phyloP scores from a whole-genome alignment of 2,329 filamentous ascomycete species.

The Curvularia hawaiiensis region DNA sequence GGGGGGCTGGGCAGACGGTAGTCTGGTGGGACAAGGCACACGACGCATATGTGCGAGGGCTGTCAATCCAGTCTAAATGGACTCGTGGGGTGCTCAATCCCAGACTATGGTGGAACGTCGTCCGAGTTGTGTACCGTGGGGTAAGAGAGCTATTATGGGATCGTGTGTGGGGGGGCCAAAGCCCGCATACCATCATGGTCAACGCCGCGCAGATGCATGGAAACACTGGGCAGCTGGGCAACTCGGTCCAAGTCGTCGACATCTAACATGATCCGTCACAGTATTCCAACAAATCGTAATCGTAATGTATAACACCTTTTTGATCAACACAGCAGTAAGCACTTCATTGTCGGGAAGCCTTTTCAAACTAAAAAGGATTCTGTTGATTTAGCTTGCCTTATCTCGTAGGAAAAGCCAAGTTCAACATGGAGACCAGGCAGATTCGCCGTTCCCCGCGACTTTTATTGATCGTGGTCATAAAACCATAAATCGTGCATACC shows the following conservation, averaged over 20 bases:
- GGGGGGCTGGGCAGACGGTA: slow-evolving; percentile 70
- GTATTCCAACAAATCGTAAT: slow-evolving; percentile 27
- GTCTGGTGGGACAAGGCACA: slow-evolving; percentile 79
- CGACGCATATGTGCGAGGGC: slow-evolving; percentile 70
- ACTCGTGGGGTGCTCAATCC: slow-evolving; percentile 46
- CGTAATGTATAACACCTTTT: slow-evolving; percentile 31
- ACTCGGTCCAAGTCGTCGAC: slow-evolving; percentile 51
- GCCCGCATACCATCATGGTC: slow-evolving; percentile 59
- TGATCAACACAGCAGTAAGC: slow-evolving; percentile 36
- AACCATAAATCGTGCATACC: slow-evolving; percentile 42
- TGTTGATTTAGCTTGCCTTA: slow-evolving; percentile 46
- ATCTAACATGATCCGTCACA: slow-evolving; percentile 41
- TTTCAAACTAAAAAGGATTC: slow-evolving; percentile 46
- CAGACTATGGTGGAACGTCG: slow-evolving; percentile 57
- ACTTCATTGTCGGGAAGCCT: slow-evolving; percentile 41
- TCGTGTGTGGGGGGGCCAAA: slow-evolving; percentile 61
- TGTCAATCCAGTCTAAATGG: slow-evolving; percentile 49
- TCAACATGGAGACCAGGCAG: slow-evolving; percentile 49
- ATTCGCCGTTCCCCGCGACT: slow-evolving; percentile 47
- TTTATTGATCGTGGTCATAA: slow-evolving; percentile 45
- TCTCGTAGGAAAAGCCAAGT: slow-evolving; percentile 39
- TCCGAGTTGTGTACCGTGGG: slow-evolving; percentile 59
- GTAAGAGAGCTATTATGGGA: slow-evolving; percentile 64
- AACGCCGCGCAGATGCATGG: slow-evolving; percentile 64
- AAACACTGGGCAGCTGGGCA: slow-evolving; percentile 55